phyloP scores from a whole-genome alignment of 192 early-diverging fungal species.

The Neocallimastix lanati region DNA sequence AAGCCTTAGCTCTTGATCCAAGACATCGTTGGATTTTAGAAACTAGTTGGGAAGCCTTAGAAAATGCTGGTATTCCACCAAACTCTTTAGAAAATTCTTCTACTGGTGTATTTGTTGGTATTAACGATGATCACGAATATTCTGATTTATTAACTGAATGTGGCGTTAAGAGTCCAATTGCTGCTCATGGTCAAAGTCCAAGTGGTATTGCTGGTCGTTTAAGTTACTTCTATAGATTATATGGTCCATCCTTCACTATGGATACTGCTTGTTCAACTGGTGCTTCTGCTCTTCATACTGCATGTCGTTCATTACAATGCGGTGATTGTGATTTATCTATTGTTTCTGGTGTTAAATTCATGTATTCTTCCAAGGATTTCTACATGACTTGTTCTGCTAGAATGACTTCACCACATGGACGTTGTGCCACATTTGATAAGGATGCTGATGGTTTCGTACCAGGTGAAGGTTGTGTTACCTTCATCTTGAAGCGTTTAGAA shows the following conservation, averaged over 20 bases:
- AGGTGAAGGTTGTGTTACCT: slow-evolving; percentile 9
- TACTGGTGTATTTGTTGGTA: slow-evolving; percentile 11
- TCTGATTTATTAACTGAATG: slow-evolving; percentile 1
- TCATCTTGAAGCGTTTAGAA: slow-evolving; percentile 11
- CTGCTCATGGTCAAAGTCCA: neutral
- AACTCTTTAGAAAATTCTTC: slow-evolving; percentile 2
- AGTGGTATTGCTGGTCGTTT: slow-evolving; percentile 10
- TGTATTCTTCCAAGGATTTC: neutral
- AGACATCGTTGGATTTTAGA: neutral
- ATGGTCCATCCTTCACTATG: slow-evolving; percentile 8
- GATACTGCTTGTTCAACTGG: slow-evolving; percentile 15
- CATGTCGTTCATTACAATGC: slow-evolving; percentile 7
- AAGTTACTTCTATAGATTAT: slow-evolving; percentile 8
- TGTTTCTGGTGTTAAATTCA: slow-evolving; percentile 6
- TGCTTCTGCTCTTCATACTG: slow-evolving; percentile 9
- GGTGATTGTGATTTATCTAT: slow-evolving; percentile 13
- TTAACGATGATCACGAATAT: slow-evolving; percentile 1
- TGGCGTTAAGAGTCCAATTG: neutral
- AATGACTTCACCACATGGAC: slow-evolving; percentile 10
- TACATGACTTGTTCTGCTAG: neutral
- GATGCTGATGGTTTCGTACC: slow-evolving; percentile 17
- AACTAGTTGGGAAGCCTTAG: slow-evolving; percentile 9
- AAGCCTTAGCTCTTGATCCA: slow-evolving; percentile 8
- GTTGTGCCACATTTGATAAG: slow-evolving; percentile 9
- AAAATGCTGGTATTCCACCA: slow-evolving; percentile 7